Conservation (phyloP, 139 green algal species). For the Eudorina sp. region DNA sequence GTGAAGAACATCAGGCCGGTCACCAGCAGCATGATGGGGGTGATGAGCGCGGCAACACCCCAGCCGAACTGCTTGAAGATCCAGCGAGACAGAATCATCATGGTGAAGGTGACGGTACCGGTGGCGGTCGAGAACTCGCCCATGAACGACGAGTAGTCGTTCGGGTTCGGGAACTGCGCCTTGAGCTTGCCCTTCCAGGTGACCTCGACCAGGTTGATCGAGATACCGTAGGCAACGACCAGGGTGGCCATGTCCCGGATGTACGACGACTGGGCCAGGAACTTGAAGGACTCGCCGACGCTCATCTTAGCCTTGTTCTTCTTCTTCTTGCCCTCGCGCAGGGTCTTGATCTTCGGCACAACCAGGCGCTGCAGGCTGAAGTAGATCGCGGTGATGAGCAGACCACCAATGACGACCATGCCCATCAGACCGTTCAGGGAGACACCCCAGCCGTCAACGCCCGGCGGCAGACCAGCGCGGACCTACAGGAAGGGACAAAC, state of each 20-base stretch:
- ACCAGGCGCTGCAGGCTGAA: slow-evolving; percentile 89
- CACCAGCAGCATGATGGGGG: slow-evolving; percentile 95
- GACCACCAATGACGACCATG: slow-evolving; percentile 94
- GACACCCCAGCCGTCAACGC: slow-evolving; percentile 97
- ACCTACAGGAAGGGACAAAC: slow-evolving; percentile 74
- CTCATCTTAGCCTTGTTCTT: slow-evolving; percentile 94
- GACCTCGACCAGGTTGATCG: slow-evolving; percentile 99
- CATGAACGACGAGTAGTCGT: slow-evolving; percentile 96
- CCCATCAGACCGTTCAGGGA: slow-evolving; percentile 97
- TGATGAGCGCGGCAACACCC: slow-evolving; percentile 96
- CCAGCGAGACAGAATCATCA: slow-evolving; percentile 96
- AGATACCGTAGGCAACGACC: slow-evolving; percentile 97
- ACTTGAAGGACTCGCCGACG: slow-evolving; percentile 94
- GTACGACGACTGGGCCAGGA: slow-evolving; percentile 95
- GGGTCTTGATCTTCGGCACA: slow-evolving; percentile 79
- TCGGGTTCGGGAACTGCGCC: slow-evolving; percentile 98
- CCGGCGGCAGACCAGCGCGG: slow-evolving; percentile 89
- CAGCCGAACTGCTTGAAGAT: slow-evolving; percentile 98
- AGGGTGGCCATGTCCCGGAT: slow-evolving; percentile 96
- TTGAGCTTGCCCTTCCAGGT: slow-evolving; percentile 99
- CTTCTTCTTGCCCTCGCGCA: slow-evolving; percentile 86
- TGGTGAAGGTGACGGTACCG: slow-evolving; percentile 94
- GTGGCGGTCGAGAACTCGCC: slow-evolving; percentile 88
- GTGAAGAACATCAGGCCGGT: slow-evolving; percentile 96
- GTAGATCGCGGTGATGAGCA: slow-evolving; percentile 89